Conservation (phyloP, 129 eudicot genomes). For the Tagetes erecta region DNA sequence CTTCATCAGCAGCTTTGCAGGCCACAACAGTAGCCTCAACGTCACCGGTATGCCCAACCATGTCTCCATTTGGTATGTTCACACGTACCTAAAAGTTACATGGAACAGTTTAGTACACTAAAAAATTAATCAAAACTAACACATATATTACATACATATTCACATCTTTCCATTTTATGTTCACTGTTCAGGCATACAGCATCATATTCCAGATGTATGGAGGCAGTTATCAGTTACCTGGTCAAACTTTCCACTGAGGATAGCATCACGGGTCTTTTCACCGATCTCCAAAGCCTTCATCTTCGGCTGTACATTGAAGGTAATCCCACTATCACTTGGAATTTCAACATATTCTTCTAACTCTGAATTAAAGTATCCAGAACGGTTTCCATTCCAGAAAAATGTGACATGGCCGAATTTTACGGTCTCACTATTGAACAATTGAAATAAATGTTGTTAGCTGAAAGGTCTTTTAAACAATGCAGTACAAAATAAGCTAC, state of each 20-base stretch:
- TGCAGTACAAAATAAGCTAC: not conserved
- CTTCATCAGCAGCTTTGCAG: slow-evolving; percentile 95
- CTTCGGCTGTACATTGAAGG: slow-evolving; percentile 77
- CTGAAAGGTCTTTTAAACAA: not conserved
- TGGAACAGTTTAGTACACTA: not conserved
- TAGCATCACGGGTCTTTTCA: slow-evolving; percentile 86
- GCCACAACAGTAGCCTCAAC: slow-evolving; percentile 81
- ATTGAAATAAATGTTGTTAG: not conserved
- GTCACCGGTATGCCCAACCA: slow-evolving; percentile 99
- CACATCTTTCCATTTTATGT: not conserved
- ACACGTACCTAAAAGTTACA: slow-evolving; percentile 68
- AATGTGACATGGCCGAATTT: slow-evolving; percentile 96
- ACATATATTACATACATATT: not conserved
- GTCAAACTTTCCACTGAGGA: slow-evolving; percentile 73
- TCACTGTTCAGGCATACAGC: not conserved
- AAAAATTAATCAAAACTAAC: not conserved
- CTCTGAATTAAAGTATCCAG: slow-evolving; percentile 77
- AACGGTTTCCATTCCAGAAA: slow-evolving; percentile 98
- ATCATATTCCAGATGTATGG: not conserved
- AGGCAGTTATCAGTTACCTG: slow-evolving; percentile 48
- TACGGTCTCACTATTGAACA: slow-evolving; percentile 74
- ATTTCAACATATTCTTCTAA: slow-evolving; percentile 94
- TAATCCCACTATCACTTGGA: slow-evolving; percentile 87
- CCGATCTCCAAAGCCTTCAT: slow-evolving; percentile 96
- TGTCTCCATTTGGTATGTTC: slow-evolving; percentile 88